Conservation (phyloP, 306 rosid genomes). For the Rubus idaeus region DNA sequence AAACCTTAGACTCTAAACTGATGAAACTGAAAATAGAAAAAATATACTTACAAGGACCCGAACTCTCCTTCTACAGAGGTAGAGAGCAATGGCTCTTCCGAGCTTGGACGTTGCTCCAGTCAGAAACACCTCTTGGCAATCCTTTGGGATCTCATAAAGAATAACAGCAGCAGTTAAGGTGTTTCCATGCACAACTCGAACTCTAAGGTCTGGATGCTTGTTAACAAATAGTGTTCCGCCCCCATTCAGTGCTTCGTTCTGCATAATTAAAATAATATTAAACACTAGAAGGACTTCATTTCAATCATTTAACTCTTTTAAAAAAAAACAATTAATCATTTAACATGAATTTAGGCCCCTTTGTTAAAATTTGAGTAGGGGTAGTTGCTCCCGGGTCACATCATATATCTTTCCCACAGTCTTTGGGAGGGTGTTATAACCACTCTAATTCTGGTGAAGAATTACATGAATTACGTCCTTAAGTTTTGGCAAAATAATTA, state of each 20-base stretch:
- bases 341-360: not conserved
- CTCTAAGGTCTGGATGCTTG: conserved; percentile 85
- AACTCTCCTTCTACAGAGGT: conserved; percentile 80
- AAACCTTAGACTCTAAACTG: not conserved
- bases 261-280: not conserved
- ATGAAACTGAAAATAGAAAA: not conserved
- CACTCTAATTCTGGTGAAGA: not conserved
- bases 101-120: conserved; percentile 97
- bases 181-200: conserved; percentile 96
- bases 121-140: conserved; percentile 81
- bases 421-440: not conserved
- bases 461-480: not conserved
- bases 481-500: not conserved
- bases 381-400: not conserved
- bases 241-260: conserved; percentile 92
- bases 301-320: too few relatives aligned
- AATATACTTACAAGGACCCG: conserved; percentile 70
- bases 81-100: conserved; percentile 95
- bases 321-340: not conserved
- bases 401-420: not conserved
- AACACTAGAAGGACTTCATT: too few relatives aligned
- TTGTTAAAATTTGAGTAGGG: not conserved
- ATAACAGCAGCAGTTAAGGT: conserved; percentile 96
- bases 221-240: conserved; percentile 95
- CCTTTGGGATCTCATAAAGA: conserved; percentile 68